A percentile compares a stretch with the other conserved stretches of the same genome.
Conservation (phyloP, 2,329 filamentous ascomycete genomes). For the Xylariaceae sp. region DNA sequence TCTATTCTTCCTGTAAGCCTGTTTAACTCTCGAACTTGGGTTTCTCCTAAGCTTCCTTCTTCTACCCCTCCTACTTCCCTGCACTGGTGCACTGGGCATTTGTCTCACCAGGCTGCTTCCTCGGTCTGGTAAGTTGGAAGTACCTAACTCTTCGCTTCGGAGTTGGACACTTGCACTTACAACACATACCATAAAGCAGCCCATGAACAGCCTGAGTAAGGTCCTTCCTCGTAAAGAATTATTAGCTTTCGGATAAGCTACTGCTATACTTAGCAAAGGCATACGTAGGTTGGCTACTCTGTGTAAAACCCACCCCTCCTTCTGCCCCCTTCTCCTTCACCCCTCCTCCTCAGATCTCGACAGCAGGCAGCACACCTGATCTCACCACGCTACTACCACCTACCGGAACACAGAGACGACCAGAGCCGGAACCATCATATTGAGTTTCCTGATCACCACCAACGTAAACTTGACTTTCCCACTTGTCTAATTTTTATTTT, state of each 20-base stretch:
- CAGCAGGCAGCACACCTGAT: slow-evolving; percentile 19
- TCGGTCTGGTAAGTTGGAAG: too few relatives aligned
- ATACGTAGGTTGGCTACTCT: background rate
- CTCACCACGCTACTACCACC: slow-evolving; percentile 1
- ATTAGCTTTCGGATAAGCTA: slow-evolving; percentile 16
- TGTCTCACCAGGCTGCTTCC: background rate
- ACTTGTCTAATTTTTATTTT: too few relatives aligned
- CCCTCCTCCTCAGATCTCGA: slow-evolving; percentile 17
- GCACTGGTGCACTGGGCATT: slow-evolving; percentile 6
- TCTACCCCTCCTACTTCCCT: slow-evolving; percentile 25
- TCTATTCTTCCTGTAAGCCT: slow-evolving; percentile 10
- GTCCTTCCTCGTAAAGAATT: background rate
- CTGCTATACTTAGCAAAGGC: slow-evolving; percentile 1
- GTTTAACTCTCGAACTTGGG: too few relatives aligned
- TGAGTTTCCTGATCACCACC: background rate
- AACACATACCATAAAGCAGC: too few relatives aligned
- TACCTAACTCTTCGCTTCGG: too few relatives aligned
- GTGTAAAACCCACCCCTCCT: background rate
- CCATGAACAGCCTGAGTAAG: background rate
- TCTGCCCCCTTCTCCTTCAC: slow-evolving; percentile 4
- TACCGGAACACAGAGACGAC: slow-evolving; percentile 1
- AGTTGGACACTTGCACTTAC: too few relatives aligned
- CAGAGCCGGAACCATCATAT: background rate
- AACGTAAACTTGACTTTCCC: background rate
- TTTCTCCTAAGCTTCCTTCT: background rate